These are phyloP conservation scores for Tanacetum coccineum DNA, from an alignment of 129 eudicot species.

Conservation along the genomic window DNA sequence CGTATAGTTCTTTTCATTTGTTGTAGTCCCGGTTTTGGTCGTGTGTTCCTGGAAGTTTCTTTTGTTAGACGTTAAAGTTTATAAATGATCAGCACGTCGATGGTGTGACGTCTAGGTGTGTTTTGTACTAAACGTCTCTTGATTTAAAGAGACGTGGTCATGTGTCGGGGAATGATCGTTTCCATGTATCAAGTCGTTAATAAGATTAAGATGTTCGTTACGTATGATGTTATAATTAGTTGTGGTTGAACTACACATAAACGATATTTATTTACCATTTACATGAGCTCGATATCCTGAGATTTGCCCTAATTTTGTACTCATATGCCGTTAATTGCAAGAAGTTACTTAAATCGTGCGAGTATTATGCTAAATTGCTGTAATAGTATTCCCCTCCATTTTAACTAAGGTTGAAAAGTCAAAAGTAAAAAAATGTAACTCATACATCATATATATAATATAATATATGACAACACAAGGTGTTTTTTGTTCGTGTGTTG, in stretches of 20 bases:
- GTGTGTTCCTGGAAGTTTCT: neutral
- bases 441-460: too few relatives aligned
- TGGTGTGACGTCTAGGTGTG: neutral
- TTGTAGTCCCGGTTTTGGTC: slow-evolving; percentile 6
- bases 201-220: slow-evolving; percentile 19
- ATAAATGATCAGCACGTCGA: neutral
- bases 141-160: neutral
- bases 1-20: slow-evolving; percentile 9
- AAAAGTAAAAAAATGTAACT: too few relatives aligned
- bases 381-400: too few relatives aligned
- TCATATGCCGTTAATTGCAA: too few relatives aligned
- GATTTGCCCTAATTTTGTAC: too few relatives aligned
- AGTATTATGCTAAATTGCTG: too few relatives aligned
- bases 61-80: neutral
- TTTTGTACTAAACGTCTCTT: slow-evolving; percentile 12
- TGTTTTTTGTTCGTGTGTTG: too few relatives aligned
- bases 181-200: slow-evolving; percentile 17
- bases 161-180: slow-evolving; percentile 22
- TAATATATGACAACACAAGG: too few relatives aligned
- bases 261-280: too few relatives aligned
- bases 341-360: too few relatives aligned
- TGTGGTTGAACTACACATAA: slow-evolving; percentile 1
- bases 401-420: too few relatives aligned
- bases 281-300: too few relatives aligned
- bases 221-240: neutral